Percentiles rank a stretch among this genome's conserved stretches.
Evolutionary conservation across 495 filamentous ascomycete genomes (phyloP).

Genomic region (Filosporella fistucella): DNA sequence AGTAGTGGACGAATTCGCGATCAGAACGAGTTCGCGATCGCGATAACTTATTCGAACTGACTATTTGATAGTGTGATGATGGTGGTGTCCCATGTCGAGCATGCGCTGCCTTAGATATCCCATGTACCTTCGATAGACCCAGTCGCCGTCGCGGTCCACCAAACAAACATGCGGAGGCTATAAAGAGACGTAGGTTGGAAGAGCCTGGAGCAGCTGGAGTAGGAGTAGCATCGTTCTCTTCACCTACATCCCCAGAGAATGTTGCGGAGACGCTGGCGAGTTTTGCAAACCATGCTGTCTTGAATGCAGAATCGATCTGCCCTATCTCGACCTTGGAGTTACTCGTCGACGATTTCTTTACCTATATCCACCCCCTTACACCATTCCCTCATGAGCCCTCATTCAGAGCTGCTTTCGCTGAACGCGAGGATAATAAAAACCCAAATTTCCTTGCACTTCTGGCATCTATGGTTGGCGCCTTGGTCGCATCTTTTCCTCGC

Average conservation of each 20-base stretch:
- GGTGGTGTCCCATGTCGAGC: conserved; percentile 73
- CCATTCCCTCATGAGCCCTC: conserved; percentile 83
- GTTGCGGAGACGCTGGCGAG: conserved; percentile 42
- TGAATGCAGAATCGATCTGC: conserved; percentile 68
- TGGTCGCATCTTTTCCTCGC: conserved; percentile 81
- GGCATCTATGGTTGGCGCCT: conserved; percentile 71
- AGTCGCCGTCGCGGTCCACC: conserved; percentile 80
- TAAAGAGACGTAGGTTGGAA: conserved; percentile 57
- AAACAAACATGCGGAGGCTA: conserved; percentile 78
- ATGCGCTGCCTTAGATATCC: conserved; percentile 72
- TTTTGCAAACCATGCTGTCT: conserved; percentile 28
- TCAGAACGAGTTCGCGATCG: no score
- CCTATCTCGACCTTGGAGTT: conserved; percentile 58
- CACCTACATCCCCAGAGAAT: conserved; percentile 43
- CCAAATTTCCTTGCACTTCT: conserved; percentile 69
- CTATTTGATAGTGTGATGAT: conserved; percentile 80
- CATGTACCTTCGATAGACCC: conserved; percentile 76
- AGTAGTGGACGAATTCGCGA: no score
- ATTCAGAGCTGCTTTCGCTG: conserved; percentile 68
- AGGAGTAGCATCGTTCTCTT: conserved; percentile 19
- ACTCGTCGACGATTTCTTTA: conserved; percentile 84
- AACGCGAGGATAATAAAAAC: conserved; percentile 65
- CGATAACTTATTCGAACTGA: no score
- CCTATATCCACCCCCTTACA: conserved; percentile 80
- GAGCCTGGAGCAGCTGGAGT: conserved; percentile 7